Evolutionary conservation across 2,329 filamentous ascomycete genomes (phyloP).

Genomic region (Fusarium acutatum): DNA sequence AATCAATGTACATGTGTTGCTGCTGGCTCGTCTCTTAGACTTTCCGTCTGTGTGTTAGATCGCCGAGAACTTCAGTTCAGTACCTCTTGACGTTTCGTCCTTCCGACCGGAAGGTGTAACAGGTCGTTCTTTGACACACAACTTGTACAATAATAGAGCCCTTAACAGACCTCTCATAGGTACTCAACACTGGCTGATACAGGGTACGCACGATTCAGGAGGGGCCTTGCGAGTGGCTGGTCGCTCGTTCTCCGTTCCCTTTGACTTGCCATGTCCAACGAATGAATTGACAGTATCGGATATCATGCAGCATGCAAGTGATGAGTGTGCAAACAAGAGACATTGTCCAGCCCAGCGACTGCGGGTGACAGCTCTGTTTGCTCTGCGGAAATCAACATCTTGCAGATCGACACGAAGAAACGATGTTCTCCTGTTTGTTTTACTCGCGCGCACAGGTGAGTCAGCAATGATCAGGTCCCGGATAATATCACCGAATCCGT

Average conservation of each 20-base stretch:
- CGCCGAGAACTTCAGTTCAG: background rate
- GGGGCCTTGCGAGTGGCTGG: background rate
- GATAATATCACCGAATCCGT: background rate
- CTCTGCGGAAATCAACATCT: background rate
- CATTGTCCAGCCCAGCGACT: constrained; percentile 8
- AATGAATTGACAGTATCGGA: background rate
- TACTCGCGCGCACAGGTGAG: background rate
- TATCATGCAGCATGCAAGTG: constrained; percentile 19
- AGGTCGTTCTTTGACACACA: background rate
- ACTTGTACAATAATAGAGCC: constrained; percentile 1
- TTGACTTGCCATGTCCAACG: background rate
- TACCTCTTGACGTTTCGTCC: background rate
- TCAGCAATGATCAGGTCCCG: background rate
- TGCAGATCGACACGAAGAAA: background rate
- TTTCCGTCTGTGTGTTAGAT: background rate
- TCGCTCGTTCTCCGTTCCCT: background rate
- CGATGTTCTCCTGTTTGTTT: background rate
- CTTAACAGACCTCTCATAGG: background rate
- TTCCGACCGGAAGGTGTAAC: background rate
- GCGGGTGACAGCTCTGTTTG: constrained; percentile 9
- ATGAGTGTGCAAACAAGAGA: constrained; percentile 5
- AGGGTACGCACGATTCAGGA: background rate
- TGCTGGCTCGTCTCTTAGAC: background rate
- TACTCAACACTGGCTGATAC: background rate
- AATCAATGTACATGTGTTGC: background rate